Evolutionary conservation across 83 land plant species (phyloP), one percentile per base, ranked within the genome.

Genomic region (Picea abies): DNA sequence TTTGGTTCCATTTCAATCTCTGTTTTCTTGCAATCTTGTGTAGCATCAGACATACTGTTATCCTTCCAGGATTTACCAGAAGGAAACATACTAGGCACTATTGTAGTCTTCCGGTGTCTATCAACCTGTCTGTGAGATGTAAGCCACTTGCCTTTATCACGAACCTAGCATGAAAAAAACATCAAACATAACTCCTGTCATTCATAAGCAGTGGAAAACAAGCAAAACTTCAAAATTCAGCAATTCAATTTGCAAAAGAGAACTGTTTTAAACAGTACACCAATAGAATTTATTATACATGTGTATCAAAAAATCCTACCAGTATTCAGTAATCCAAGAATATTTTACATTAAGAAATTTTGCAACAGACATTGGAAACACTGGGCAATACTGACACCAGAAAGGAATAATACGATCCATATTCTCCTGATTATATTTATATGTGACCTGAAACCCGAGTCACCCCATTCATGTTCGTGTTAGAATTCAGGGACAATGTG

Each of bases 51-150:
- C 16, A 19, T 32, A 47, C 14, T 4, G 22, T 17, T 7, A 11
- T 79, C 66, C 41, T 88, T 81, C 89, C 84, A 83, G 6, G 81
- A 60, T 80, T 85, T 85, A 52, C 95, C 95, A 84, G 96, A 90
- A 76, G 99, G 99, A 88, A 98, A 98, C 97, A 96, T 98, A 82
- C 99, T 90, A 22, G 97, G 92, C 68, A 93, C 60, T 61, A 94
- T 89, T 62, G 83, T 91, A 76, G 72, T 76, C 56, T 88, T 89
- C 20, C 99, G 88, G 49, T 83, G 85, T 39, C 79, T 80, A 25
- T 88, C 84, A n/a, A 95, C 93, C 65, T 96, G 85, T 81, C 85
- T 80, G 69, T 89, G 92, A 73, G 98, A 93, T 47, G 86, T 73
- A 22, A 93, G 80, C 99, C 99, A 98, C 5, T 61, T 12, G 19